These are phyloP conservation scores for Saitozyma podzolica DNA, from an alignment of 768 basidiomycete genomes.

Conservation along the genomic window DNA sequence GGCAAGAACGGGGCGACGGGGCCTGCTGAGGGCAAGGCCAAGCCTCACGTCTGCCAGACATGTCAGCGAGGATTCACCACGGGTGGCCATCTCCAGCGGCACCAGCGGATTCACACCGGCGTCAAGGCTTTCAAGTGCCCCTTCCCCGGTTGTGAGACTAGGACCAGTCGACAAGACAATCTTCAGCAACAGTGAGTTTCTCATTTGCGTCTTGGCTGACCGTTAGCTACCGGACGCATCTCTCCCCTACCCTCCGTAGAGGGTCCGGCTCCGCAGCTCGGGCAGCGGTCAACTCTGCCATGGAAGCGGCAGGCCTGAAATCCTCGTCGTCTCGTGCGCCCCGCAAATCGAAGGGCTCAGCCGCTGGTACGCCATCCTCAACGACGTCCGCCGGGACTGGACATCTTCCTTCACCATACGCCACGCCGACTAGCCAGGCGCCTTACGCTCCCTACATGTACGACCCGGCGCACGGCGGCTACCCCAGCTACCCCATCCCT, in stretches of 20 bases:
- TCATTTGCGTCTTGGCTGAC: not conserved
- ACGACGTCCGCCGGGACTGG: constrained; percentile 17
- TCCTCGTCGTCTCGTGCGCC: constrained; percentile 33
- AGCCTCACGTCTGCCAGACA: constrained; percentile 64
- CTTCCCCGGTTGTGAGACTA: constrained; percentile 90
- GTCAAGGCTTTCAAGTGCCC: constrained; percentile 91
- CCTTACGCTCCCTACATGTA: constrained; percentile 41
- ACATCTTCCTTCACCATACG: constrained; percentile 41
- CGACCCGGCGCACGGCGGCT: constrained; percentile 29
- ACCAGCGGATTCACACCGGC: constrained; percentile 86
- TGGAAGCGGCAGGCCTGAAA: constrained; percentile 49
- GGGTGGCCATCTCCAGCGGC: constrained; percentile 82
- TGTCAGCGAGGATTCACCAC: constrained; percentile 83
- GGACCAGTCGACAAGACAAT: constrained; percentile 87
- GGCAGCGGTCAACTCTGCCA: constrained; percentile 41
- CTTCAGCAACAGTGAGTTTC: constrained; percentile 64
- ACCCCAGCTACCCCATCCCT: constrained; percentile 29
- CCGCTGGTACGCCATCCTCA: constrained; percentile 36
- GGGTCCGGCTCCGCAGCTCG: constrained; percentile 45
- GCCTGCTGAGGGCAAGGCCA: constrained; percentile 46
- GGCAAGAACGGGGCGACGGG: constrained; percentile 49
- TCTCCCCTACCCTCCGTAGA: constrained; percentile 41
- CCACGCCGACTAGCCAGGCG: constrained; percentile 38
- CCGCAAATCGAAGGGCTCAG: constrained; percentile 43
- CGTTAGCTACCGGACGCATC: constrained; percentile 45